Base-by-base conservation (phyloP, 2,329 filamentous ascomycete genomes). In the Diplocarpon rosae region DNA sequence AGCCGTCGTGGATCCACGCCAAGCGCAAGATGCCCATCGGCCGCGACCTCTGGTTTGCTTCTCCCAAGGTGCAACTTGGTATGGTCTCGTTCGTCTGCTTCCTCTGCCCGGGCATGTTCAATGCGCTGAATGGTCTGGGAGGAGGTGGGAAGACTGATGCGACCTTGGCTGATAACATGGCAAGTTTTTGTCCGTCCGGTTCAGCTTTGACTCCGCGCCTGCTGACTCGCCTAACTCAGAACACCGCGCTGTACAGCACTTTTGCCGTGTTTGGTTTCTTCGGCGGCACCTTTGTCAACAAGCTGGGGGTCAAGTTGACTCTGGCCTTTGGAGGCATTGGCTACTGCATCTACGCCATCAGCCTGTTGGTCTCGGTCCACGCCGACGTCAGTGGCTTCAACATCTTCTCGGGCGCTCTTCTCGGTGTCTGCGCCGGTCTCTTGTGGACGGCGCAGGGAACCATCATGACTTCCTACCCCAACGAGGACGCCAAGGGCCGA, bases 391-490 rank as follows among this genome's bases (percentile, higher is more conserved):
- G 76, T 15, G 81, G 80, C 48, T 89, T 86, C 65, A 78, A 80
- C 60, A 76, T 84, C 56, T 88, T 89, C 55, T 77, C 85, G 5
- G 85, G 85, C 54, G 80, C 79, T 13, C 72, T 86, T 49, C 76
- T 89, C 37, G 85, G 85, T 64, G 67, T 86, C 46, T 89, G 84
- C 59, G 85, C 85, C 37, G 85, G 83, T 59, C 70, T 90, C 32
- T 70, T 92, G 31, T 92, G 85, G 85, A 82, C 81, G 29, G 85
- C 83, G 1, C 85, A 90, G 65, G 85, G 85, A 48, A 80, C 83
- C 47, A 85, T 90, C 59, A 89, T 90, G 82, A 90, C 94, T 78
- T 80, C 84, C 33, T 95, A 95, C 63, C 88, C 88, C 1, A 70
- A 75, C 15, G 89, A 95, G 66, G 65, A 76, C 29, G 76, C 78